Conservation (phyloP, 2,329 filamentous ascomycete species). For the Colletotrichum noveboracense region DNA sequence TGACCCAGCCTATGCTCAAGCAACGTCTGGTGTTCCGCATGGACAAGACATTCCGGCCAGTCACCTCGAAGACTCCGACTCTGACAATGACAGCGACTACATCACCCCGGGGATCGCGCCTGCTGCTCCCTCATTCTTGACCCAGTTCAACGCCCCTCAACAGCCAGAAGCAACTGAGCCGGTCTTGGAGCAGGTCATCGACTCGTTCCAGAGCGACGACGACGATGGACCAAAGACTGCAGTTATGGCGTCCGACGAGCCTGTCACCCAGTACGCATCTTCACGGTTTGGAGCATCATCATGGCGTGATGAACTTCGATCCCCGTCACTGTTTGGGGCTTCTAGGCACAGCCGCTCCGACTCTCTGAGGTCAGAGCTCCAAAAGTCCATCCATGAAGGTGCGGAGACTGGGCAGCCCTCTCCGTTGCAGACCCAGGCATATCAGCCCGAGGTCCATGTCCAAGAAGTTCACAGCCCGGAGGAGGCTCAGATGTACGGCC, state of each 20-base stretch:
- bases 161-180: not conserved
- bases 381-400: not conserved
- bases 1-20: not conserved
- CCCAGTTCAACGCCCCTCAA: not conserved
- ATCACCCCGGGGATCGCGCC: not conserved
- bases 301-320: constrained; percentile 14
- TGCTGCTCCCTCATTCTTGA: not conserved
- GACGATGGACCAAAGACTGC: constrained; percentile 5
- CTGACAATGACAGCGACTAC: constrained; percentile 14
- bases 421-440: not conserved
- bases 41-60: not conserved
- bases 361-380: constrained; percentile 1
- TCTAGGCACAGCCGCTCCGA: constrained; percentile 9
- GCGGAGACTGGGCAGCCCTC: not conserved
- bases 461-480: not conserved
- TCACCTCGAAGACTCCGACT: constrained; percentile 25
- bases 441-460: not conserved
- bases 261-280: not conserved
- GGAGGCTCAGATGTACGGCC: not conserved
- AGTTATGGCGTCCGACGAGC: not conserved
- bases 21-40: not conserved
- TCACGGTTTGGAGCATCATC: constrained; percentile 5
- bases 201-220: constrained; percentile 9
- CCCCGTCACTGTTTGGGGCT: not conserved
- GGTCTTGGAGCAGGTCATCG: constrained; percentile 10